Evolutionary conservation across 805 yeast species (phyloP).

Genomic region (Kluyveromyces aestuarii): DNA sequence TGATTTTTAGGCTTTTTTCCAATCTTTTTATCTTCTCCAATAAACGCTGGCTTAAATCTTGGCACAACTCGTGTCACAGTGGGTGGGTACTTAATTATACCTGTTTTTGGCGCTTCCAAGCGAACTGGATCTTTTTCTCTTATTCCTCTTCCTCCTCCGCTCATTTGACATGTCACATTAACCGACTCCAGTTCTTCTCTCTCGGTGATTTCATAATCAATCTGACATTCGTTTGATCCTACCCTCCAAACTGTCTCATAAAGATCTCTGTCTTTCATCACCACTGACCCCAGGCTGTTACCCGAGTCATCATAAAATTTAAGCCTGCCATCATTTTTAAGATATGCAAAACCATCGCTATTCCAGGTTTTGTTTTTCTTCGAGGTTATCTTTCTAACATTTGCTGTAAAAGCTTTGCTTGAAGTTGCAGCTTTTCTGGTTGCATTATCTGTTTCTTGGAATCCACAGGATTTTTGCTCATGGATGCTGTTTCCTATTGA

Average conservation of each 20-base stretch:
- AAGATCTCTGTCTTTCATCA: conserved; percentile 11
- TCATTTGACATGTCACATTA: conserved; percentile 9
- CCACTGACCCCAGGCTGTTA: conserved; percentile 21
- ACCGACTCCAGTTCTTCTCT: conserved; percentile 10
- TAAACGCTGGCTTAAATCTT: conserved; percentile 1
- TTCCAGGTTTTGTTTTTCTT: conserved; percentile 93
- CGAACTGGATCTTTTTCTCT: background rate
- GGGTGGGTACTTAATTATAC: background rate
- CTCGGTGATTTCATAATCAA: conserved; percentile 39
- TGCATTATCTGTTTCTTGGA: background rate
- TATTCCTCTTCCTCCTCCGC: background rate
- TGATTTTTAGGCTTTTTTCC: background rate
- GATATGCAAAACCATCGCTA: conserved; percentile 65
- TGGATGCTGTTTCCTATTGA: background rate
- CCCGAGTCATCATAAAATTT: conserved; percentile 22
- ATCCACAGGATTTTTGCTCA: background rate
- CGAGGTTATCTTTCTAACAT: conserved; percentile 62
- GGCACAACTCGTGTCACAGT: background rate
- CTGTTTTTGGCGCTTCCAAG: background rate
- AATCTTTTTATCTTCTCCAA: background rate
- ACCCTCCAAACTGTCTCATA: conserved; percentile 37
- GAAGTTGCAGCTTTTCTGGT: conserved; percentile 1
- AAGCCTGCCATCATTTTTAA: conserved; percentile 20
- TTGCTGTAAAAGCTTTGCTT: conserved; percentile 28
- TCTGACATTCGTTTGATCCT: conserved; percentile 55